Evolutionary conservation across 805 yeast species (phyloP).

Genomic region (Yarrowia sp.): DNA sequence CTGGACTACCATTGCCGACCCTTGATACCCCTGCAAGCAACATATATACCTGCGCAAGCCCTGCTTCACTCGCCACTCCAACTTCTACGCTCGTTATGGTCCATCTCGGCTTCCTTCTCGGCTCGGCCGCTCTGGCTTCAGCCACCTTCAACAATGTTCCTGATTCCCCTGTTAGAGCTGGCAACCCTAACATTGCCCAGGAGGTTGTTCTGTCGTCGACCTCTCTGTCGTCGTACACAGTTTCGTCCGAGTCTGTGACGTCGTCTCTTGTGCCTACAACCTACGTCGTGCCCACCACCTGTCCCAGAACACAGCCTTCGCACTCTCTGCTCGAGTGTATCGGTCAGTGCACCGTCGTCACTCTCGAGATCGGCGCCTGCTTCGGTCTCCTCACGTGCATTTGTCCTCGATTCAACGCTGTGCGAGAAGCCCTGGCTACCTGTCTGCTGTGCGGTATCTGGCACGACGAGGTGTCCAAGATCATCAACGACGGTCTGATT

Average conservation of each 20-base stretch:
- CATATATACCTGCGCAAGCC: neutral
- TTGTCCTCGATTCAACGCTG: neutral
- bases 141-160: neutral
- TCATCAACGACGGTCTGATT: neutral
- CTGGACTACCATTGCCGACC: too few species aligned
- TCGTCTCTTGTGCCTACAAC: neutral
- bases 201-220: too few species aligned
- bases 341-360: neutral
- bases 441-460: neutral
- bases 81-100: constrained; percentile 1
- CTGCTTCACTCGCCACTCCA: too few species aligned
- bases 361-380: neutral
- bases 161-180: too few species aligned
- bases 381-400: neutral
- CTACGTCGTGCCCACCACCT: neutral
- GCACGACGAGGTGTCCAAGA: neutral
- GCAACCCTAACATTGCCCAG: too few species aligned
- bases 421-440: neutral
- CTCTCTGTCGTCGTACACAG: too few species aligned
- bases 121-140: neutral
- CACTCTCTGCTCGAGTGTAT: neutral
- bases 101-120: neutral
- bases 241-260: neutral
- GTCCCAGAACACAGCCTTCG: neutral
- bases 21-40: too few species aligned